Conservation (phyloP, 192 early-diverging fungal genomes). For the Oehlia diaphana region DNA sequence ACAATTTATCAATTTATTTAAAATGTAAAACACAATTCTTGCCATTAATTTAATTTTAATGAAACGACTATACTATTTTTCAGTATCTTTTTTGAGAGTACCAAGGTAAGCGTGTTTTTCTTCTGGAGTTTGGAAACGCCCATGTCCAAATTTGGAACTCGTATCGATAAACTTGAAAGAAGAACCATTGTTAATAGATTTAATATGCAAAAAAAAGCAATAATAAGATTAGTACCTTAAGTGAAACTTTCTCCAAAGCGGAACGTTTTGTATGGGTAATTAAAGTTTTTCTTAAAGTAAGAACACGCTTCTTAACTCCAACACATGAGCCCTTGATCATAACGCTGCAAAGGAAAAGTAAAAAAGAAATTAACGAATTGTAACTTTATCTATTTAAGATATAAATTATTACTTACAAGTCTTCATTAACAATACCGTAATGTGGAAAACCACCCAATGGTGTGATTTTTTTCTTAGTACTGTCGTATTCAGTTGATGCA, state of each 20-base stretch:
- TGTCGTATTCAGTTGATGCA: slow-evolving; percentile 95
- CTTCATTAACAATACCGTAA: slow-evolving; percentile 98
- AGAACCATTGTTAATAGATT: not conserved
- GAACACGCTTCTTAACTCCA: slow-evolving; percentile 95
- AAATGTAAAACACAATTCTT: too few relatives aligned
- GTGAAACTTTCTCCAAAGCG: slow-evolving; percentile 90
- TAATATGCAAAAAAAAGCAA: not conserved
- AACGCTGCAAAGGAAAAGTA: slow-evolving; percentile 43
- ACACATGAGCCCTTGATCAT: slow-evolving; percentile 98
- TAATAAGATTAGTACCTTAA: slow-evolving; percentile 60
- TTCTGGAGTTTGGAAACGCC: slow-evolving; percentile 97
- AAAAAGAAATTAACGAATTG: not conserved
- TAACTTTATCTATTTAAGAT: not conserved
- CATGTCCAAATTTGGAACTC: slow-evolving; percentile 98
- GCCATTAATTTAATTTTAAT: too few relatives aligned
- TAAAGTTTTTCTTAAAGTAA: slow-evolving; percentile 98
- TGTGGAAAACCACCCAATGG: slow-evolving; percentile 99
- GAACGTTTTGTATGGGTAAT: slow-evolving; percentile 95
- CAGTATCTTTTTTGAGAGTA: slow-evolving; percentile 83
- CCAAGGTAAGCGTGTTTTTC: slow-evolving; percentile 96
- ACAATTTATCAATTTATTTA: too few relatives aligned
- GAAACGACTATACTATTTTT: too few relatives aligned
- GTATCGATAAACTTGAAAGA: slow-evolving; percentile 89
- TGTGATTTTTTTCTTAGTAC: slow-evolving; percentile 94
- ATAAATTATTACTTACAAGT: slow-evolving; percentile 56